phyloP scores from a whole-genome alignment of 345 rosid genomes.

The Eucalyptus pauciflora region DNA sequence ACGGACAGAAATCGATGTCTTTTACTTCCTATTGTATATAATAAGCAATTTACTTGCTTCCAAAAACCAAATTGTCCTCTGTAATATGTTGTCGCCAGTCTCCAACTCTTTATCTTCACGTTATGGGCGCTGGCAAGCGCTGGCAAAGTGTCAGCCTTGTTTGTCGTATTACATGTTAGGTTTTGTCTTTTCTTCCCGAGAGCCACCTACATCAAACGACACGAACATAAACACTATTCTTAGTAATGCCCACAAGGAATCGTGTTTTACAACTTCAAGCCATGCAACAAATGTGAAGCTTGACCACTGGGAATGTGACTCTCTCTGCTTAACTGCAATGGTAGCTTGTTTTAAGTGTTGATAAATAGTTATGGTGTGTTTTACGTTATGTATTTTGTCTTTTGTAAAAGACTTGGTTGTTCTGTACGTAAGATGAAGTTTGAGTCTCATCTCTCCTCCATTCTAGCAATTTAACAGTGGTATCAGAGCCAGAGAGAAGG shows the following conservation, averaged over 20 bases:
- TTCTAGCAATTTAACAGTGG: too few species aligned
- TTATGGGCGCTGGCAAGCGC: not conserved
- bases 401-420: too few species aligned
- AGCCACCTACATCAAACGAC: not conserved
- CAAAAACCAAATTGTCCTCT: not conserved
- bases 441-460: too few species aligned
- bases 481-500: too few species aligned
- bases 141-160: not conserved
- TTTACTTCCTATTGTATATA: not conserved
- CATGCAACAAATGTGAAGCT: not conserved
- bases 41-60: not conserved
- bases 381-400: too few species aligned
- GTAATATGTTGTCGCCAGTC: not conserved
- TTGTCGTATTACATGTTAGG: not conserved
- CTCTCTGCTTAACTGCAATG: not conserved
- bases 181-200: not conserved
- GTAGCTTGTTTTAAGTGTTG: not conserved
- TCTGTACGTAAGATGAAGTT: too few species aligned
- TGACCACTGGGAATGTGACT: not conserved
- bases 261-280: not conserved
- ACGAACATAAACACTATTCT: not conserved
- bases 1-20: not conserved
- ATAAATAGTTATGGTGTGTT: too few species aligned
- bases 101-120: not conserved
- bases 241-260: not conserved